Conservation (phyloP, 2,329 filamentous ascomycete species). For the Trichoderma guizhouense region DNA sequence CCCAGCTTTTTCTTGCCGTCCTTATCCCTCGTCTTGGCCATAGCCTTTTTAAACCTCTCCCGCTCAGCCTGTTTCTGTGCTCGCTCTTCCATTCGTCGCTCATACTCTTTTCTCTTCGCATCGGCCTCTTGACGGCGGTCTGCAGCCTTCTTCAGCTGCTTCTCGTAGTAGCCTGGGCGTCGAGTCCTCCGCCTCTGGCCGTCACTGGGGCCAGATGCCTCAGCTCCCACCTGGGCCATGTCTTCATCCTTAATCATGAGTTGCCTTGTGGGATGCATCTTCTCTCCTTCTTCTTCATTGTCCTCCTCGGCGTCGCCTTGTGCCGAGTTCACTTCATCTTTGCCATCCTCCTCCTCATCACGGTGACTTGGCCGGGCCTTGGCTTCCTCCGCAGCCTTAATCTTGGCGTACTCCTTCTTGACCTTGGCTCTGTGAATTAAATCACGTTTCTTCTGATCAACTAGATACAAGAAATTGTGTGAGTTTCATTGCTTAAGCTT, state of each 20-base stretch:
- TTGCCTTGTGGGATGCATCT: slow-evolving; percentile 38
- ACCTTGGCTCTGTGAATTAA: slow-evolving; percentile 91
- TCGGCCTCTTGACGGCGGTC: slow-evolving; percentile 42
- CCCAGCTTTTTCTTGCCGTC: slow-evolving; percentile 78
- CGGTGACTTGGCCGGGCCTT: slow-evolving; percentile 21
- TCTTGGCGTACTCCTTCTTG: slow-evolving; percentile 86
- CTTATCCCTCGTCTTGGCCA: slow-evolving; percentile 71
- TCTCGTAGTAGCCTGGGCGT: slow-evolving; percentile 60
- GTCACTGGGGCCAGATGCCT: slow-evolving; percentile 25
- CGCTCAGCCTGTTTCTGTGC: slow-evolving; percentile 64
- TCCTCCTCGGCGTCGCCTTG: slow-evolving; percentile 22
- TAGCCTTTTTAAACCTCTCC: slow-evolving; percentile 60
- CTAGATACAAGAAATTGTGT: slow-evolving; percentile 40
- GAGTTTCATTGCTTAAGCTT: slow-evolving; percentile 17
- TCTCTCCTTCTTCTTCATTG: slow-evolving; percentile 25
- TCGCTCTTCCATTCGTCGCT: slow-evolving; percentile 57
- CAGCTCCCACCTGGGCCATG: slow-evolving; percentile 31
- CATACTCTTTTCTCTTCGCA: slow-evolving; percentile 40
- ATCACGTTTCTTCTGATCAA: slow-evolving; percentile 83
- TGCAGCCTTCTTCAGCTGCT: slow-evolving; percentile 53
- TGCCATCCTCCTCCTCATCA: slow-evolving; percentile 12
- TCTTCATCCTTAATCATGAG: slow-evolving; percentile 41
- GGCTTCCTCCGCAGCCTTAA: slow-evolving; percentile 53
- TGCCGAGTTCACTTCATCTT: slow-evolving; percentile 13
- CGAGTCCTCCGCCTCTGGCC: slow-evolving; percentile 36